phyloP scores from a whole-genome alignment of 352 stramenopile genomes.

The Phytophthora sp. region DNA sequence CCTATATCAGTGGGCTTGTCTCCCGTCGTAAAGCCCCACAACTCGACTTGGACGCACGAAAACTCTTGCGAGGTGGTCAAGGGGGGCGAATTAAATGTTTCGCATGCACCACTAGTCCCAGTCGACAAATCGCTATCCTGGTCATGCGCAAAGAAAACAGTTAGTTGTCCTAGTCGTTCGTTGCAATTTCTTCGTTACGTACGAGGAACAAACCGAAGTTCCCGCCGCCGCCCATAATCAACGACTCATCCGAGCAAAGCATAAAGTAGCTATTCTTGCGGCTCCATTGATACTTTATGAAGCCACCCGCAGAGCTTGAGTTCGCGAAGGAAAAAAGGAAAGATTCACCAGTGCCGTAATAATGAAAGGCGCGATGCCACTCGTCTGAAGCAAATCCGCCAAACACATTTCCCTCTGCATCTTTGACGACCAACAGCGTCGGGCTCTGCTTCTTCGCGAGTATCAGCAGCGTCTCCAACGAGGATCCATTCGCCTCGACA shows the following conservation, averaged over 20 bases:
- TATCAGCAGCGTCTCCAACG: slow-evolving; percentile 75
- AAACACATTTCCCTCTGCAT: slow-evolving; percentile 79
- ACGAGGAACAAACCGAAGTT: slow-evolving; percentile 91
- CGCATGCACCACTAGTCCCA: slow-evolving; percentile 85
- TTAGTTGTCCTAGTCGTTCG: not conserved
- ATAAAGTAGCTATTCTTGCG: slow-evolving; percentile 92
- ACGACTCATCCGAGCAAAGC: slow-evolving; percentile 89
- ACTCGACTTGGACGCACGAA: slow-evolving; percentile 77
- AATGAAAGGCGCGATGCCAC: slow-evolving; percentile 82
- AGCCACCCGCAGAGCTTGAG: slow-evolving; percentile 34
- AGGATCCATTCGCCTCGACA: slow-evolving; percentile 75
- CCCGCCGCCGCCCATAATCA: slow-evolving; percentile 91
- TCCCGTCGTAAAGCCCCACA: slow-evolving; percentile 84
- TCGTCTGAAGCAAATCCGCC: slow-evolving; percentile 82
- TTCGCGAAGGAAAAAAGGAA: slow-evolving; percentile 91
- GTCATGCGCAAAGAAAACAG: not conserved
- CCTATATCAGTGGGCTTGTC: slow-evolving; percentile 47
- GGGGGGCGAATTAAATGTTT: slow-evolving; percentile 87
- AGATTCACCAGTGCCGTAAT: slow-evolving; percentile 88
- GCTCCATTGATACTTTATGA: slow-evolving; percentile 88
- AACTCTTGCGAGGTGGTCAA: slow-evolving; percentile 85
- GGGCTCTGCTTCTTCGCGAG: slow-evolving; percentile 73
- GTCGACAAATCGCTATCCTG: slow-evolving; percentile 87
- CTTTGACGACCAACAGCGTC: slow-evolving; percentile 84
- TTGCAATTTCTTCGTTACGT: slow-evolving; percentile 17